Percentiles rank a stretch among this genome's conserved stretches.
Evolutionary conservation across 192 early-diverging fungal species (phyloP).

Genomic region (Gamsiella multidivaricata): DNA sequence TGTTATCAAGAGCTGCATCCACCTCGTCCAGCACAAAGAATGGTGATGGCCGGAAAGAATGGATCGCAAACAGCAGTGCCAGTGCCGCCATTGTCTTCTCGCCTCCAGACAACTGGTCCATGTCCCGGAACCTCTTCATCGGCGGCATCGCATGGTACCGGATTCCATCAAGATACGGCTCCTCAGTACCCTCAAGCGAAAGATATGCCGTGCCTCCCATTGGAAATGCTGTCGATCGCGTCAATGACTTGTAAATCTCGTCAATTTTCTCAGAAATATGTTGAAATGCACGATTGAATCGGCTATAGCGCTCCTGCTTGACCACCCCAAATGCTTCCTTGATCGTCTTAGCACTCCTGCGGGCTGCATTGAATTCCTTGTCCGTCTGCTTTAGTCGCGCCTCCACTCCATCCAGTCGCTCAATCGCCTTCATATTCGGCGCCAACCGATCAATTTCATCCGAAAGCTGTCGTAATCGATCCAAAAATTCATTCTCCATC

Average conservation of each 20-base stretch:
- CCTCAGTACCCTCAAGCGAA: conserved; percentile 91
- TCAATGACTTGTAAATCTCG: conserved; percentile 95
- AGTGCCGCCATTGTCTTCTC: conserved; percentile 99
- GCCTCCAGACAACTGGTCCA: conserved; percentile 98
- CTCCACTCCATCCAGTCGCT: conserved; percentile 87
- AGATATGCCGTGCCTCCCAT: conserved; percentile 96
- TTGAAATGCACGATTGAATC: conserved; percentile 85
- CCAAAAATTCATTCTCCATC: conserved; percentile 74
- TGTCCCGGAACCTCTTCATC: conserved; percentile 98
- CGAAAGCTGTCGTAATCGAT: conserved; percentile 66
- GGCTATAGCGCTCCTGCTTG: conserved; percentile 81
- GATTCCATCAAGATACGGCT: conserved; percentile 94
- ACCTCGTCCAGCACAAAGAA: conserved; percentile 99
- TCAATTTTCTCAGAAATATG: conserved; percentile 95
- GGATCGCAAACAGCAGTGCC: conserved; percentile 96
- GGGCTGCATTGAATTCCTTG: conserved; percentile 83
- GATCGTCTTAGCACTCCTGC: conserved; percentile 82
- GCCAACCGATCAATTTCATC: conserved; percentile 86
- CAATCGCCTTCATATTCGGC: conserved; percentile 91
- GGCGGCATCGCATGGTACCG: conserved; percentile 99
- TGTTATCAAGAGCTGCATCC: conserved; percentile 97
- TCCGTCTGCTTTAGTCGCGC: conserved; percentile 81
- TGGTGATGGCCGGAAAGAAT: conserved; percentile 90
- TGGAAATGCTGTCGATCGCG: conserved; percentile 85
- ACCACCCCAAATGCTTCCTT: conserved; percentile 85